Evolutionary conservation across 257 asterid species (phyloP).

Genomic region (Primulina huaijiensis): DNA sequence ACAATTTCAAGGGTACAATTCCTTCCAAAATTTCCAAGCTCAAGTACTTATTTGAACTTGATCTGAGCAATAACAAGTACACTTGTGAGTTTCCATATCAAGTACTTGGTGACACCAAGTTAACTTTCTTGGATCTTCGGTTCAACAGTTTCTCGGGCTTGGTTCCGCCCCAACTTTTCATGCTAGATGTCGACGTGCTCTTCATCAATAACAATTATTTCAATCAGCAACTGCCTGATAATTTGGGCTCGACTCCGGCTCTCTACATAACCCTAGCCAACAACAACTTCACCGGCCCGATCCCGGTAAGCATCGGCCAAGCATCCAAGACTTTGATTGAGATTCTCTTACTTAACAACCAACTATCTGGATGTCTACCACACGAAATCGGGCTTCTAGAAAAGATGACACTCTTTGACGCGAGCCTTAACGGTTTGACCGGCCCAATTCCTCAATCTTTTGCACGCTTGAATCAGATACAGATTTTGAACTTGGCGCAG

Average conservation of each 20-base stretch:
- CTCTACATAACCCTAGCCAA: conserved; percentile 32
- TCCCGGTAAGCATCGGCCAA: conserved; percentile 29
- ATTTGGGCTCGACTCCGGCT: conserved; percentile 27
- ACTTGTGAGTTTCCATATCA: conserved; percentile 24
- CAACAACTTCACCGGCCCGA: conserved; percentile 35
- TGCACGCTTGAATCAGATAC: conserved; percentile 28
- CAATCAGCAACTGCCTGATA: conserved; percentile 25
- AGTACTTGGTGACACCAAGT: conserved; percentile 25
- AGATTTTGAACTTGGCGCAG: conserved; percentile 28
- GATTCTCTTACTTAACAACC: conserved; percentile 30
- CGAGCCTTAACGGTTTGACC: conserved; percentile 25
- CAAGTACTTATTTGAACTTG: conserved; percentile 27
- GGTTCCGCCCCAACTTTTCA: conserved; percentile 32
- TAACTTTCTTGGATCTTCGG: conserved; percentile 34
- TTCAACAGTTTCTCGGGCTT: conserved; percentile 28
- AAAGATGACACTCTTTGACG: conserved; percentile 30
- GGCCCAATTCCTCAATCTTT: conserved; percentile 36
- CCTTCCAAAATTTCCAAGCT: conserved; percentile 20
- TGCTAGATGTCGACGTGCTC: conserved; percentile 31
- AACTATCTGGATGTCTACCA: conserved; percentile 28
- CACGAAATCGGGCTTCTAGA: conserved; percentile 34
- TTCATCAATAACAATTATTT: conserved; percentile 35
- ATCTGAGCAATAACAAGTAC: conserved; percentile 34
- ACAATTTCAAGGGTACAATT: conserved; percentile 27
- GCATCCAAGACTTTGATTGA: conserved; percentile 23